Percentiles rank a stretch among this genome's conserved stretches.
Conservation (phyloP, 352 stramenopile species). For the Sclerospora graminicola region DNA sequence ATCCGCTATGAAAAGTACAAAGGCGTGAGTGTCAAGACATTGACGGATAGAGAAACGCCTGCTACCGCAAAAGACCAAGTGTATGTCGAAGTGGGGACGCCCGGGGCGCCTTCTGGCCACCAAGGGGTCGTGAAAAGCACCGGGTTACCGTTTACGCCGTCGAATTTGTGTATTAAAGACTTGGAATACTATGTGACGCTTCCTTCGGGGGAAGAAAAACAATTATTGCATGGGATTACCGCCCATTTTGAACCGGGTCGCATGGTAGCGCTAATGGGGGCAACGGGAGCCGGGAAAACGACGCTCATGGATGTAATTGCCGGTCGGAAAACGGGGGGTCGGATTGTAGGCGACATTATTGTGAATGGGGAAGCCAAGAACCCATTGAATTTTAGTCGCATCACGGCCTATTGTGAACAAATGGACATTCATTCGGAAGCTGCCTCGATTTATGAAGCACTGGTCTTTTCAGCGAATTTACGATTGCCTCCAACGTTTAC, state of each 20-base stretch:
- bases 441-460: conserved; percentile 82
- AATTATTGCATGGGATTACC: conserved; percentile 33
- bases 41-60: conserved; percentile 24
- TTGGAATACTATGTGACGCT: conserved; percentile 51
- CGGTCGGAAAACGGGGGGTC: conserved; percentile 44
- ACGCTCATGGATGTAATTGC: conserved; percentile 57
- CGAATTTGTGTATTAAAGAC: conserved; percentile 38
- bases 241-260: conserved; percentile 43
- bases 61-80: conserved; percentile 18
- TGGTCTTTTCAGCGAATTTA: conserved; percentile 86
- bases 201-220: conserved; percentile 39
- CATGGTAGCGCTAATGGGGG: conserved; percentile 68
- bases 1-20: conserved; percentile 38
- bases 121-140: conserved; percentile 4
- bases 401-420: conserved; percentile 57
- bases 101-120: no score
- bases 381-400: conserved; percentile 55
- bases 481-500: conserved; percentile 51
- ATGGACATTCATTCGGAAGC: conserved; percentile 84
- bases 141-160: conserved; percentile 30
- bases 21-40: conserved; percentile 25
- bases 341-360: conserved; percentile 74
- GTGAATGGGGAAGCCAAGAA: conserved; percentile 87
- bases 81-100: conserved; percentile 26
- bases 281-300: conserved; percentile 49